Base-by-base conservation (phyloP, 805 yeast genomes). In the Ogataea pilisensis region DNA sequence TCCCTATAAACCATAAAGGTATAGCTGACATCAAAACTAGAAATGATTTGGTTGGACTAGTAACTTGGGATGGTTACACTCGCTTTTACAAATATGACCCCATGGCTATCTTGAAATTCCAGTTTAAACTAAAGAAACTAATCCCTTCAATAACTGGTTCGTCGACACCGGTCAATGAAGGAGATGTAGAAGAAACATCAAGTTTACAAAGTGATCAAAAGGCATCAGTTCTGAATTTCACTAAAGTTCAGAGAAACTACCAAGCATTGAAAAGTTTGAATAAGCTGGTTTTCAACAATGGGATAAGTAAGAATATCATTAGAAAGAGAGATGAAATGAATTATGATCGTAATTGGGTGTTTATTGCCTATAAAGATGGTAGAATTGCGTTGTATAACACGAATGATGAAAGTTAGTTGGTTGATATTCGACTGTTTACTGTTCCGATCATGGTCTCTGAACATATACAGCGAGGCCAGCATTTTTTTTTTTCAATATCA, bases 11-110 rank as follows among this genome's bases (percentile, higher is more conserved):
- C 31, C 70, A 68, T 33, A 68, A 66, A 22, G 75, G 75, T 24
- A 53, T 70, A 2, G 49, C 65, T 1, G 55, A 61, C 3, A 41
- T 66, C 1, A 46, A 43, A 5, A 30, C 57, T 3, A 35, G 49
- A 14, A 56, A 60, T 3, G 51, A 54, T 3, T 41, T 55, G 6
- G 33, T 75, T 1, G 61, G 65, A 33, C 55, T 55, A 53, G 71
- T 58, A 41, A 74, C 69, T 48, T 83, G 86, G 82, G 75, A 63
- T 70, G 87, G 66, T 3, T 61, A 48, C 22, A 50, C 66, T 2
- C 60, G 72, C 33, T 57, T 69, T 33, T 72, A 61, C 48, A 38
- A 48, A 11, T 48, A 46, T 33, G 51, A 48, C 30, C 40, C 50
- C 12, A 31, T 38, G 8, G 21, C 30, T 4, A 31, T 40, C 13